Percentiles rank a stretch among this genome's conserved stretches.
Evolutionary conservation across 441 rosid genomes (phyloP).

Genomic region (Pelargonium citronellum): DNA sequence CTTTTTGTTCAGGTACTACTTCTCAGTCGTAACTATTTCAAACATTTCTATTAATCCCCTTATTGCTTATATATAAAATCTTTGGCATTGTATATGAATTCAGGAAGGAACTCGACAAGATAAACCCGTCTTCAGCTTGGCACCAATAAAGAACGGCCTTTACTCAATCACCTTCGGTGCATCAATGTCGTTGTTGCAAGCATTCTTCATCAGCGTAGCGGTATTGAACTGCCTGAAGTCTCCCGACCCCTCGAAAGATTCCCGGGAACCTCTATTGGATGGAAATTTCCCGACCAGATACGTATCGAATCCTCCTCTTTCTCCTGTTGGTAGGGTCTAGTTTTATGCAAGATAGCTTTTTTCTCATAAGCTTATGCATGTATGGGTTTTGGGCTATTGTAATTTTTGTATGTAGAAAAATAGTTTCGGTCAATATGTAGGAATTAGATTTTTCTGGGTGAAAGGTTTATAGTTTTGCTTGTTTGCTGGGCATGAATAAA

Average conservation of each 20-base stretch:
- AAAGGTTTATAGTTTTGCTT: no score
- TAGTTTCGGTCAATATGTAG: no score
- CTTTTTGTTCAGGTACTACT: conserved; percentile 48
- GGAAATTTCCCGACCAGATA: conserved; percentile 37
- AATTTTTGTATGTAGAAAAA: no score
- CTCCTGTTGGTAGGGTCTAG: conserved; percentile 75
- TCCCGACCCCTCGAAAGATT: conserved; percentile 25
- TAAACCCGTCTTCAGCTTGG: conserved; percentile 48
- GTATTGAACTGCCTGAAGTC: conserved; percentile 36
- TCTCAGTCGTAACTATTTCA: neutral
- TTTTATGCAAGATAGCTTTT: conserved; percentile 14
- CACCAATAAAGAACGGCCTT: conserved; percentile 44
- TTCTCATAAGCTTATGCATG: neutral
- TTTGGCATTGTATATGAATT: neutral
- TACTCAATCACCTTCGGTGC: conserved; percentile 58
- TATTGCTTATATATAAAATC: no score
- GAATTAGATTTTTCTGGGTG: no score
- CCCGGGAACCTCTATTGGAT: conserved; percentile 17
- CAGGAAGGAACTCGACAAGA: conserved; percentile 46
- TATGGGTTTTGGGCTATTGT: no score
- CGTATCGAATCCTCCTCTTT: conserved; percentile 59
- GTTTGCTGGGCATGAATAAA: no score
- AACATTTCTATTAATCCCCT: no score
- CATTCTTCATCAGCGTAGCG: conserved; percentile 60
- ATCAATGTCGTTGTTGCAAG: conserved; percentile 53